Conservation (phyloP, 2,329 filamentous ascomycete genomes). For the Alternaria sp. region DNA sequence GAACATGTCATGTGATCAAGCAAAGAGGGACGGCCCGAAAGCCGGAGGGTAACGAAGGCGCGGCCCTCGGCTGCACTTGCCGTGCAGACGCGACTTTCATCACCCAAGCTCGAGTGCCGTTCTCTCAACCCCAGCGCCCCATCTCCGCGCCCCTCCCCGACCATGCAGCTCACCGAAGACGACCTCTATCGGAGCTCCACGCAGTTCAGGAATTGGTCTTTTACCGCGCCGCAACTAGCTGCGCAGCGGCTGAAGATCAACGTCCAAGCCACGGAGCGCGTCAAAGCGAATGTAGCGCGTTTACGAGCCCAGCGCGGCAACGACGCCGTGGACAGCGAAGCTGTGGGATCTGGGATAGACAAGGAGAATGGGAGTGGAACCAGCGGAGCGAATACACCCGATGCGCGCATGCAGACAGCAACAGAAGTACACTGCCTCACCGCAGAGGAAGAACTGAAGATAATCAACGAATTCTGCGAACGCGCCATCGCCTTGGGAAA, state of each 20-base stretch:
- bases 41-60: conserved; percentile 3
- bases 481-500: conserved; percentile 65
- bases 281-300: conserved; percentile 65
- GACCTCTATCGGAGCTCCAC: conserved; percentile 88
- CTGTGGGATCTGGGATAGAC: conserved; percentile 39
- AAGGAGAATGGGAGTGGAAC: conserved; percentile 43
- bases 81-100: conserved; percentile 13
- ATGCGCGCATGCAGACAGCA: conserved; percentile 23
- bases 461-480: conserved; percentile 81
- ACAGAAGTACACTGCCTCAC: conserved; percentile 79
- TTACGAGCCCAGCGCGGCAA: conserved; percentile 51
- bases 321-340: conserved; percentile 44
- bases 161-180: conserved; percentile 77
- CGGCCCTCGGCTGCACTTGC: conserved; percentile 32
- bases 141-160: conserved; percentile 10
- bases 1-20: background rate
- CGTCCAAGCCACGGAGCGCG: conserved; percentile 74
- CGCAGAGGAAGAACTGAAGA: conserved; percentile 79
- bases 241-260: conserved; percentile 82
- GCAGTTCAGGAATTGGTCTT: conserved; percentile 93
- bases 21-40: conserved; percentile 5
- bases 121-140: conserved; percentile 18
- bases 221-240: conserved; percentile 75
- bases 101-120: background rate
- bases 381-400: conserved; percentile 45